These are phyloP conservation scores for Xylaria sp. DNA, from an alignment of 2,329 filamentous ascomycete genomes.

Conservation along the genomic window DNA sequence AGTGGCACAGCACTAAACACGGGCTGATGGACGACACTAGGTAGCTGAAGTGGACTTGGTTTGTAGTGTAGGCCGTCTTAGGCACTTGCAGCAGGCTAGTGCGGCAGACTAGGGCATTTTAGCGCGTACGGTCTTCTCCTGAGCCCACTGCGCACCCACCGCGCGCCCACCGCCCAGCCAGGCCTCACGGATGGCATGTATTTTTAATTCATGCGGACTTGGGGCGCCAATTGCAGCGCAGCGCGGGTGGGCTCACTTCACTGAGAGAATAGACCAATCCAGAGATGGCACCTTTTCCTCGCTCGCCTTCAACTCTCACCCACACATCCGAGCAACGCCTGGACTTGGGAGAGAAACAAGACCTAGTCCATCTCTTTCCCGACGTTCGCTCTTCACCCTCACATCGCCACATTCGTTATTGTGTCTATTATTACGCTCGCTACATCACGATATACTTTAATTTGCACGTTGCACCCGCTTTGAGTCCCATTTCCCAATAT, in stretches of 20 bases:
- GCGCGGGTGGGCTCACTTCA: conserved; percentile 17
- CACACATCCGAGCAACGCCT: conserved; percentile 25
- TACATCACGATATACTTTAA: conserved; percentile 31
- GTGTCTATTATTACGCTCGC: conserved; percentile 33
- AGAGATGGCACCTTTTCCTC: conserved; percentile 20
- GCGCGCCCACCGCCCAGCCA: not conserved
- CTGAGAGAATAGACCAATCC: conserved; percentile 33
- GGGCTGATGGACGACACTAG: not conserved
- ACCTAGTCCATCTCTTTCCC: conserved; percentile 16
- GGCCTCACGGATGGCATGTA: conserved; percentile 18
- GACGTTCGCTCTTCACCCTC: conserved; percentile 31
- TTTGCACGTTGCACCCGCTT: conserved; percentile 4
- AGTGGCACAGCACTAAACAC: conserved; percentile 1
- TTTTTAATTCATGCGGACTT: conserved; percentile 23
- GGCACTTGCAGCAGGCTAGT: no score
- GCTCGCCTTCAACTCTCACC: conserved; percentile 16
- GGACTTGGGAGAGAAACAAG: conserved; percentile 12
- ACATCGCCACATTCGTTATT: conserved; percentile 31
- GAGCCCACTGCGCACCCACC: not conserved
- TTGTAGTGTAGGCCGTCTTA: not conserved
- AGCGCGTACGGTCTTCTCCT: not conserved
- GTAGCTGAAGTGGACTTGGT: no score
- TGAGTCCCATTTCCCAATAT: conserved; percentile 2
- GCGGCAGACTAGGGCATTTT: no score
- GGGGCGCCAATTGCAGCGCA: conserved; percentile 11